Base-by-base conservation (phyloP, 768 basidiomycete genomes). In the Xerocomus brunneocitrinus region DNA sequence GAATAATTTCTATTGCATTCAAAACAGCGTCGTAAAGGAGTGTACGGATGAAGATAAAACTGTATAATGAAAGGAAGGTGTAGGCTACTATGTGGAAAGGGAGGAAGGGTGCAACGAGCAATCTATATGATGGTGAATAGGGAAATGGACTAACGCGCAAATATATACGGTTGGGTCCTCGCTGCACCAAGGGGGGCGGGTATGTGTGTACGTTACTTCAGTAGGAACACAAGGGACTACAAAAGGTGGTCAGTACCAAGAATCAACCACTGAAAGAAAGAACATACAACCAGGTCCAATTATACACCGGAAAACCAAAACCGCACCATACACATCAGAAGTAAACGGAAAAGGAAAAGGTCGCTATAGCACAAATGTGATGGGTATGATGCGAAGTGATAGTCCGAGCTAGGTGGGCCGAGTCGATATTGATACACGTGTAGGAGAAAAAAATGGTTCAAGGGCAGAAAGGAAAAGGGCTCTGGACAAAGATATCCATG, bases 381-480 rank as follows among this genome's bases (percentile, higher is more conserved):
- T 35, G 57, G 54, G 62, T 64, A 65, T 64, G 69, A 68, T 64
- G 70, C 62, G 68, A 70, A 58, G 59, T 25, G 67, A 70, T 54
- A 67, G 61, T 68, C 63, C 67, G 57, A 59, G 54, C 56, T 45
- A 49, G 41, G 32, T 63, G 60, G 60, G 61, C 58, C 64, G 52
- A 62, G 65, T 56, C 55, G 54, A 64, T 71, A 69, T 69, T 67
- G 68, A 69, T 69, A 69, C 68, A 69, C 51, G 35, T 19, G 53
- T 40, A 16, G 25, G 43, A 42, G 22, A 25, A 34, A 28, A n/a
- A 38, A 16, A 47, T 31, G 39, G 32, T 19, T 4, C 27, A 22
- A 36, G 27, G 31, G 30, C 0, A 19, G 30, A 22, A 49, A 43
- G 9, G 35, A 34, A 22, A 41, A 6, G 27, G 19, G 30, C 52